These are phyloP conservation scores for Brassica rapa DNA, from an alignment of 345 rosid genomes.

Conservation along the genomic window DNA sequence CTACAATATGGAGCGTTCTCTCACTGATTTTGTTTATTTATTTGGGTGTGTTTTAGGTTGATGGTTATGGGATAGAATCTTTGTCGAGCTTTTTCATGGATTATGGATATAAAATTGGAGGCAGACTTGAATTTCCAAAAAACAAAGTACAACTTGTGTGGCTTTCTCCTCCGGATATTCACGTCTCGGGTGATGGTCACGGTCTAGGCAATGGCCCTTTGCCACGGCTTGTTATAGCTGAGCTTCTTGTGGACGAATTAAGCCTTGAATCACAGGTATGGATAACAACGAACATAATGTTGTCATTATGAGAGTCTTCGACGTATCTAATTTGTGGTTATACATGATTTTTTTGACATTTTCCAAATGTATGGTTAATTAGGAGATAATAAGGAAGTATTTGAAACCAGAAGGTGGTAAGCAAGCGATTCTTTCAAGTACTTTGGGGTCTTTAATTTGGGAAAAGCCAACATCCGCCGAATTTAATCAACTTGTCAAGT, in stretches of 20 bases:
- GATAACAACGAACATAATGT: no score
- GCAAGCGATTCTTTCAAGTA: constrained; percentile 73
- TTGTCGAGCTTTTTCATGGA: constrained; percentile 73
- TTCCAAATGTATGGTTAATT: constrained; percentile 15
- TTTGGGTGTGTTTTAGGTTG: constrained; percentile 43
- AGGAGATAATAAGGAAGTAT: constrained; percentile 76
- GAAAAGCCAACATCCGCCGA: constrained; percentile 70
- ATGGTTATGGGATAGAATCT: constrained; percentile 75
- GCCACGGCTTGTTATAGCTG: constrained; percentile 78
- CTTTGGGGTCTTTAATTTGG: constrained; percentile 81
- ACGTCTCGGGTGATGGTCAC: constrained; percentile 41
- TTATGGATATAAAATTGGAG: constrained; percentile 67
- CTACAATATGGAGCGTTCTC: no score
- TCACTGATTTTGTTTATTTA: no score
- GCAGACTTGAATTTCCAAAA: constrained; percentile 69
- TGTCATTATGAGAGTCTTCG: no score
- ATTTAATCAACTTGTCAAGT: constrained; percentile 77
- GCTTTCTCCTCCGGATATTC: constrained; percentile 70
- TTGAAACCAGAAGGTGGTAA: constrained; percentile 53
- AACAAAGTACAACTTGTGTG: constrained; percentile 71
- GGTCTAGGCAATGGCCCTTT: constrained; percentile 65
- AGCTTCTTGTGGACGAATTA: constrained; percentile 74
- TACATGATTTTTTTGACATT: not conserved
- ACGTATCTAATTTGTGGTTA: no score
- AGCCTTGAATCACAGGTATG: constrained; percentile 68